Percentiles rank a stretch among this genome's conserved stretches.
These are phyloP conservation scores for Angophora floribunda DNA, from an alignment of 345 rosid species.

Conservation along the genomic window DNA sequence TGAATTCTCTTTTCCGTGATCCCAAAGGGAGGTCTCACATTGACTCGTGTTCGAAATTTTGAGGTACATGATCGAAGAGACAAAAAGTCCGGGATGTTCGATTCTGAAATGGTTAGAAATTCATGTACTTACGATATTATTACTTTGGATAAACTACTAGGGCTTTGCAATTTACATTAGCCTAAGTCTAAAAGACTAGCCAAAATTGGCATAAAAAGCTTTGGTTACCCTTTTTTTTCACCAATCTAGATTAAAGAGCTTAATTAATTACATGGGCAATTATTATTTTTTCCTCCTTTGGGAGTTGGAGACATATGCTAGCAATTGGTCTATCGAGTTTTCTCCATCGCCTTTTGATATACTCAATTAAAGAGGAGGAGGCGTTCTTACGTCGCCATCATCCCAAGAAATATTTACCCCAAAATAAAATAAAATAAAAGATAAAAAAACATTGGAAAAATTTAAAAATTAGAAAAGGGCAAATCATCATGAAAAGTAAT, in stretches of 20 bases:
- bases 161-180: not conserved
- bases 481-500: not conserved
- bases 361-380: not conserved
- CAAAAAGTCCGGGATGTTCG: not conserved
- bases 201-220: not conserved
- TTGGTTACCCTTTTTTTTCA: not conserved
- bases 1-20: too few species aligned
- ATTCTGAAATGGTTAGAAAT: not conserved
- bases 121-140: accelerated
- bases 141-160: accelerated
- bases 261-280: not conserved
- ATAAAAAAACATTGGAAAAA: not conserved
- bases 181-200: not conserved
- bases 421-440: not conserved
- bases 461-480: not conserved
- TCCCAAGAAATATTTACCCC: not conserved
- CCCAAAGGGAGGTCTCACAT: accelerated
- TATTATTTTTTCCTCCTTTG: not conserved
- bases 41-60: accelerated
- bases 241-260: not conserved
- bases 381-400: not conserved
- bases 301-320: not conserved
- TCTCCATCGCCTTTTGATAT: accelerated
- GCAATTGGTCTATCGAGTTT: not conserved
- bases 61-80: too few species aligned